Evolutionary conservation across 768 basidiomycete species (phyloP).

Genomic region (Lactarius trivialis): DNA sequence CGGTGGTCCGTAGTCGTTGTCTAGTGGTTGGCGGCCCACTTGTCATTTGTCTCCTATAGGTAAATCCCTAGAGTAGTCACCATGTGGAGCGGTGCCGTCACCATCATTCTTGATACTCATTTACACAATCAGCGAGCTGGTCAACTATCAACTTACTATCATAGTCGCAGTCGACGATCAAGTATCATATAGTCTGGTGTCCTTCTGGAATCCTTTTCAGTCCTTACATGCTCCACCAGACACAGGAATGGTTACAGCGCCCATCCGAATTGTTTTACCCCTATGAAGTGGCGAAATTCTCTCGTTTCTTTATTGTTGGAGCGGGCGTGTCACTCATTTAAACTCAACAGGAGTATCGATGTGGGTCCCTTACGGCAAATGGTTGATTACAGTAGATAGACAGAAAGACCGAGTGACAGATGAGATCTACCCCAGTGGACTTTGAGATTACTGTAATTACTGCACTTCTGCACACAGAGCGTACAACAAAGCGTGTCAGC

Average conservation of each 20-base stretch:
- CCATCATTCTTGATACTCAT: background rate
- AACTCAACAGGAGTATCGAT: background rate
- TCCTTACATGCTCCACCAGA: background rate
- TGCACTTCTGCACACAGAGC: background rate
- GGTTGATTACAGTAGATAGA: background rate
- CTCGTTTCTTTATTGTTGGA: background rate
- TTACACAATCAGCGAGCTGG: background rate
- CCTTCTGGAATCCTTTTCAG: background rate
- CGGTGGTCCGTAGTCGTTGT: background rate
- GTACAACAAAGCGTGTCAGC: too few species aligned
- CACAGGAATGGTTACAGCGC: too few species aligned
- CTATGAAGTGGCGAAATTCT: background rate
- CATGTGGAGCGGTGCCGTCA: background rate
- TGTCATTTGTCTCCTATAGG: background rate
- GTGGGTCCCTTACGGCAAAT: background rate
- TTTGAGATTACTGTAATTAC: background rate
- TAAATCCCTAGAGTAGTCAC: background rate
- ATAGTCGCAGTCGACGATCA: background rate
- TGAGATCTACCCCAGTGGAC: background rate
- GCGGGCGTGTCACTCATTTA: background rate
- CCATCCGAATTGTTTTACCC: too few species aligned
- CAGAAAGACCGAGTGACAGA: background rate
- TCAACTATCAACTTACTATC: background rate
- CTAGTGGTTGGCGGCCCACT: background rate
- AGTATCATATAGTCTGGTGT: background rate